Evolutionary conservation across 768 basidiomycete species (phyloP), one percentile per base, ranked within the genome.

Genomic region (Leccinum aurantiacum): DNA sequence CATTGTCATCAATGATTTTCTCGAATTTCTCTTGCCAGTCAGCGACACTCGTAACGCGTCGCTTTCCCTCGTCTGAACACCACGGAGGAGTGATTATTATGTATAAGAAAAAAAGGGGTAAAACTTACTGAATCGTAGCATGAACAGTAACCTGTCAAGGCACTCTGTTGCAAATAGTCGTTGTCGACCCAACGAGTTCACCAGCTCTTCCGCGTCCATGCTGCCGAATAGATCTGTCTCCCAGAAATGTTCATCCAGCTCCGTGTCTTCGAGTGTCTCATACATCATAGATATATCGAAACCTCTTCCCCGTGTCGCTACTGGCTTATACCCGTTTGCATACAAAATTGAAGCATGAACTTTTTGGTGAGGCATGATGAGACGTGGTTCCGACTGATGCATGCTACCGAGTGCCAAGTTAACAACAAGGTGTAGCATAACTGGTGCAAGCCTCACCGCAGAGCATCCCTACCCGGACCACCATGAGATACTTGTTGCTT

Each of bases 381-480:
- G 62, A 53, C 64, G 64, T 9, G 64, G 64, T 27, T 57, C 59
- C 14, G 22, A 17, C 19, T 24, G 50, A 58, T 63, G 64, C 41
- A 17, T 14, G 4, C 62, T 63, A 33, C 14, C 10, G 24, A n/a
- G 27, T 27, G 37, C 15, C 10, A 37, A 4, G 37, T 60, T 13
- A 60, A 25, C n/a, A 17, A 46, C 6, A 38, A 14, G 19, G 38
- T 47, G 9, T 15, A 35, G 15, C 7, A 14, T 15, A n/a, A 24
- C 14, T 3, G 19, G 10, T 13, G 44, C 3, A 31, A 22, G 22
- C 22, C 62, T 60, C 27, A 65, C 62, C 62, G 57, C 53, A 62
- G 60, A 4, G 19, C 25, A 17, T 59, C 15, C 9, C 53, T 56
- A 2, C 58, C 57, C 56, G 27, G 7, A n/a, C 25, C 27, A 31